Conservation (phyloP, 2,329 filamentous ascomycete genomes). For the Xylaria sp. region DNA sequence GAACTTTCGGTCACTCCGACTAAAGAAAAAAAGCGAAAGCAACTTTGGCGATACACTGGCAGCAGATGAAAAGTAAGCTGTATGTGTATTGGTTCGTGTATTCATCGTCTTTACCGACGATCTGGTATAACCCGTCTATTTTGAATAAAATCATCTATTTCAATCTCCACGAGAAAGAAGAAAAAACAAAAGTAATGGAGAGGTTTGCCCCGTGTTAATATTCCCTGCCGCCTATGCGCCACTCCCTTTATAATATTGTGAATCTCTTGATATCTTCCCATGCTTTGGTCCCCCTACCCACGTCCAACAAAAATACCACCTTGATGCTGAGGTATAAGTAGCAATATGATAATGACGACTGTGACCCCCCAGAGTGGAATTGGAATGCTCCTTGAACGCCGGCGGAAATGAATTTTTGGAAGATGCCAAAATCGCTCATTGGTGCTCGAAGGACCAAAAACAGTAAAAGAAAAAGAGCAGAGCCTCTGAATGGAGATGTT, state of each 20-base stretch:
- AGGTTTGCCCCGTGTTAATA: conserved; percentile 27
- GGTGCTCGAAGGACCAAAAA: conserved; percentile 30
- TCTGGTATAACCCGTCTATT: conserved; percentile 27
- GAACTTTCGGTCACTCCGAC: conserved; percentile 20
- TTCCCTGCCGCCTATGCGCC: conserved; percentile 31
- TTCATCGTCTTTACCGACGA: conserved; percentile 1
- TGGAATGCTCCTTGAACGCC: conserved; percentile 36
- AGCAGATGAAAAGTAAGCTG: not conserved
- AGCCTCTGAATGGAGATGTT: conserved; percentile 5
- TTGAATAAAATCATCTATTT: conserved; percentile 32
- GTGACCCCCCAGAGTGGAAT: conserved; percentile 30
- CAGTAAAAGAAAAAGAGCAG: conserved; percentile 11
- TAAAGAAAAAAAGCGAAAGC: not conserved
- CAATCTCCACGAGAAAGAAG: conserved; percentile 21
- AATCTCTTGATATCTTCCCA: conserved; percentile 34
- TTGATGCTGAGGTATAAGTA: conserved; percentile 36
- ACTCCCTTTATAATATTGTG: conserved; percentile 30
- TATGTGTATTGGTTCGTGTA: conserved; percentile 17
- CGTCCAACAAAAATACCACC: conserved; percentile 35
- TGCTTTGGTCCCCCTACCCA: conserved; percentile 29
- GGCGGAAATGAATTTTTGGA: conserved; percentile 35
- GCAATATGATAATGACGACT: conserved; percentile 30
- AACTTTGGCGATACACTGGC: not conserved
- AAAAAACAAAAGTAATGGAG: conserved; percentile 26
- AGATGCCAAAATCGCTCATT: conserved; percentile 32